Percentiles rank a stretch among this genome's conserved stretches.
These are phyloP conservation scores for Aspergillus sp. DNA, from an alignment of 2,329 filamentous ascomycete genomes.

Conservation along the genomic window DNA sequence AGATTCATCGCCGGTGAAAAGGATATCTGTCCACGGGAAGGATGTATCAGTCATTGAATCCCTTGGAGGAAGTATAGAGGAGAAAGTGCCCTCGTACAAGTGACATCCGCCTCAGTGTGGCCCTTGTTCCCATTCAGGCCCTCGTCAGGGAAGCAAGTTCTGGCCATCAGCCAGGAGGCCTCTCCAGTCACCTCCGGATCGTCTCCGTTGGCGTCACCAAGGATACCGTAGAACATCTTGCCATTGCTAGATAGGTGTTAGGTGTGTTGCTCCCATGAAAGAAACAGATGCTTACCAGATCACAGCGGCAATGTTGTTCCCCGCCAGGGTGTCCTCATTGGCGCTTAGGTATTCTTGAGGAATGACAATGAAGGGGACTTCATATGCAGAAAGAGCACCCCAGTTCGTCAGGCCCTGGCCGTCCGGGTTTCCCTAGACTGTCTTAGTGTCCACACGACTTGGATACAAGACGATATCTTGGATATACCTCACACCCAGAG, in stretches of 20 bases:
- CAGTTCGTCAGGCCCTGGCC: conserved; percentile 28
- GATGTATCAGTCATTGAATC: no score
- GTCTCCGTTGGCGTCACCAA: conserved; percentile 30
- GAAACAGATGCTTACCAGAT: conserved; percentile 22
- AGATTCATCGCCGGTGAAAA: conserved; percentile 27
- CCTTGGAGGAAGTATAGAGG: no score
- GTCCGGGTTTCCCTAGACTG: conserved; percentile 28
- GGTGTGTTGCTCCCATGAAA: not conserved
- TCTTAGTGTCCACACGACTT: not conserved
- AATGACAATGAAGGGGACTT: conserved; percentile 33
- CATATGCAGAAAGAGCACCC: conserved; percentile 31
- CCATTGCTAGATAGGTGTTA: conserved; percentile 20
- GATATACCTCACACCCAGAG: conserved; percentile 23
- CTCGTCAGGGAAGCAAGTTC: conserved; percentile 31
- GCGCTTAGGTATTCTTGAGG: conserved; percentile 25
- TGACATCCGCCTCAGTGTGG: conserved; percentile 27
- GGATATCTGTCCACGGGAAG: conserved; percentile 25
- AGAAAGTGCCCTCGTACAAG: conserved; percentile 19
- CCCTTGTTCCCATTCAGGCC: conserved; percentile 26
- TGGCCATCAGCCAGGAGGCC: conserved; percentile 34
- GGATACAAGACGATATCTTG: no score
- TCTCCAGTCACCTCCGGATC: conserved; percentile 31
- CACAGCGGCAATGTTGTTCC: conserved; percentile 29
- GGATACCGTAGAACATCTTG: conserved; percentile 36
- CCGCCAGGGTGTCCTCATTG: conserved; percentile 18